These are phyloP conservation scores for Fulvia fulva DNA, from an alignment of 2,329 filamentous ascomycete genomes.

Conservation along the genomic window DNA sequence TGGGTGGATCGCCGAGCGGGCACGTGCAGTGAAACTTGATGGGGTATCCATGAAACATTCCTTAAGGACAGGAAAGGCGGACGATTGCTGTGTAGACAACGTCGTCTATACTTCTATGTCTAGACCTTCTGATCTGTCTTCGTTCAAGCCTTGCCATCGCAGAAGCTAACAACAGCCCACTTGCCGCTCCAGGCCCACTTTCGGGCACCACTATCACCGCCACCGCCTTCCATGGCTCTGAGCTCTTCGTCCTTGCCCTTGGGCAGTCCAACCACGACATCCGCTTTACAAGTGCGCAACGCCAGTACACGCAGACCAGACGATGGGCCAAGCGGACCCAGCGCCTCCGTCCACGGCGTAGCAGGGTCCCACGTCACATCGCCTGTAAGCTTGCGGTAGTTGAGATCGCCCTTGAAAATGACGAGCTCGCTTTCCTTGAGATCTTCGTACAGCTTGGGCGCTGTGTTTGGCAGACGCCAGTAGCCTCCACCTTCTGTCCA, in stretches of 20 bases:
- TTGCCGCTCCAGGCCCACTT: conserved; percentile 96
- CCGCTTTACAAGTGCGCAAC: conserved; percentile 91
- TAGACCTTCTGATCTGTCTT: background rate
- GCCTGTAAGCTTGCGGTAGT: conserved; percentile 87
- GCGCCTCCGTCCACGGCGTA: conserved; percentile 77
- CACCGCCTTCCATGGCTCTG: conserved; percentile 62
- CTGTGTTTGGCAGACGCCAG: conserved; percentile 74
- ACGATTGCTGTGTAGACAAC: background rate
- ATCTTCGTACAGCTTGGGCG: conserved; percentile 67
- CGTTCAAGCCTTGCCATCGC: conserved; percentile 55
- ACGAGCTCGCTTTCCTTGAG: conserved; percentile 80
- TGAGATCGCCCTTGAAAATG: conserved; percentile 95
- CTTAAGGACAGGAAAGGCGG: no score
- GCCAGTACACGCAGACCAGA: conserved; percentile 83
- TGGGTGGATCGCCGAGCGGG: background rate
- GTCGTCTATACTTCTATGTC: background rate
- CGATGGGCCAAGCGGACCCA: conserved; percentile 76
- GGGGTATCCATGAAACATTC: background rate
- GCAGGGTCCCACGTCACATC: conserved; percentile 88
- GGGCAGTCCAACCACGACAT: conserved; percentile 86
- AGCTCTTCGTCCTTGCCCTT: conserved; percentile 79
- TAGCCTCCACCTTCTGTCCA: conserved; percentile 88
- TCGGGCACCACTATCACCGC: conserved; percentile 64
- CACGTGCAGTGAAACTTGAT: background rate
- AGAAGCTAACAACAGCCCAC: conserved; percentile 89